phyloP scores from a whole-genome alignment of 495 filamentous ascomycete genomes.

The Lindgomyces ingoldianus region DNA sequence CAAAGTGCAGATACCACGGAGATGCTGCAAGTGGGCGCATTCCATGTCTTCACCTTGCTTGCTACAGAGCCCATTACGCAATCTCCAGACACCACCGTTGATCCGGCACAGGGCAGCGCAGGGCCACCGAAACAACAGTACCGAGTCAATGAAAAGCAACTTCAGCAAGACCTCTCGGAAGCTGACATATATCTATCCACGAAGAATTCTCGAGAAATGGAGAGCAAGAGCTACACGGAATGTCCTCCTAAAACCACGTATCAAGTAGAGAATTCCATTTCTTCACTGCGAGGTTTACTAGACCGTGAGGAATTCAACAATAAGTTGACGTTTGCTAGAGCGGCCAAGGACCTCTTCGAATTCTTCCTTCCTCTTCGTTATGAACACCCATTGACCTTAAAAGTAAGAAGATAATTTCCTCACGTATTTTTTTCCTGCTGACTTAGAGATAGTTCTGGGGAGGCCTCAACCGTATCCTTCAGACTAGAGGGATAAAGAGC shows the following conservation, averaged over 20 bases:
- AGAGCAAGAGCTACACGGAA: background rate
- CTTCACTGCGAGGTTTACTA: background rate
- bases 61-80: background rate
- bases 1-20: too few species aligned
- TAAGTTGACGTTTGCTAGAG: slow-evolving; percentile 3
- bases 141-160: slow-evolving; percentile 4
- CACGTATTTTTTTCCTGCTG: background rate
- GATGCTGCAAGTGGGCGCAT: background rate
- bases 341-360: slow-evolving; percentile 4
- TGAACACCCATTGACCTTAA: background rate
- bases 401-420: background rate
- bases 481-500: background rate
- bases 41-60: slow-evolving; percentile 16
- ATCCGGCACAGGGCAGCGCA: background rate
- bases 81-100: background rate
- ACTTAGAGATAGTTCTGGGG: slow-evolving; percentile 15
- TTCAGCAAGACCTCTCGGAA: slow-evolving; percentile 5
- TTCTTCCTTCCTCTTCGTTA: slow-evolving; percentile 18
- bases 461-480: slow-evolving; percentile 8
- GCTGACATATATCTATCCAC: slow-evolving; percentile 7
- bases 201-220: slow-evolving; percentile 4
- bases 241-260: slow-evolving; percentile 16
- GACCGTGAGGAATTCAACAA: background rate
- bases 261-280: slow-evolving; percentile 3
- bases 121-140: background rate